Evolutionary conservation across 371 early-diverging fungal genomes (phyloP).

Genomic region (Syncephalis plumigaleata): DNA sequence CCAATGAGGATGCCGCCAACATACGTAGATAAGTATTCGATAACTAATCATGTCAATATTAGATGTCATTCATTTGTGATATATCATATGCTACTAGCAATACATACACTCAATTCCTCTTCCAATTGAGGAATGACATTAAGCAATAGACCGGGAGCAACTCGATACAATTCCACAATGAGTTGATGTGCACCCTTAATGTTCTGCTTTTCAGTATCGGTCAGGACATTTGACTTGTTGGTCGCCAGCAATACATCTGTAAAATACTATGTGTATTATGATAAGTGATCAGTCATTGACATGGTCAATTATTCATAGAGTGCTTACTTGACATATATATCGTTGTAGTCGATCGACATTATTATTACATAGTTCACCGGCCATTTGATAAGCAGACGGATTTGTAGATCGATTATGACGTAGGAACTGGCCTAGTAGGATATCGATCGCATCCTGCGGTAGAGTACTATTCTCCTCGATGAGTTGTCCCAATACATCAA

Average conservation of each 20-base stretch:
- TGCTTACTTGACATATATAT: conserved; percentile 61
- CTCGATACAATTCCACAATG: conserved; percentile 57
- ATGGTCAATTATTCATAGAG: no score
- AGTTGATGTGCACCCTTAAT: conserved; percentile 54
- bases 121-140: conserved; percentile 90
- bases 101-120: conserved; percentile 67
- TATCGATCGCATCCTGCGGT: conserved; percentile 59
- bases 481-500: conserved; percentile 67
- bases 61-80: no score
- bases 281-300: no score
- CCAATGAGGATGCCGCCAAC: conserved; percentile 61
- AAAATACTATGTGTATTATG: conserved; percentile 28
- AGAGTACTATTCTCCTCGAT: conserved; percentile 54
- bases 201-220: conserved; percentile 19
- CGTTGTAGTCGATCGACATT: conserved; percentile 69
- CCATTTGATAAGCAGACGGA: conserved; percentile 55
- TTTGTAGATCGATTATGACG: conserved; percentile 42
- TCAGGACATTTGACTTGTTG: conserved; percentile 12
- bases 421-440: conserved; percentile 59
- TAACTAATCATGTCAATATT: conserved; percentile 12
- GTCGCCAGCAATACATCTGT: conserved; percentile 45
- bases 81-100: no score
- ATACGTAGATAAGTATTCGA: conserved; percentile 59
- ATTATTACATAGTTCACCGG: conserved; percentile 58
- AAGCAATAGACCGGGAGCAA: conserved; percentile 56